Conservation (phyloP, 1,284 basidiomycete genomes). For the Irpex sp. region DNA sequence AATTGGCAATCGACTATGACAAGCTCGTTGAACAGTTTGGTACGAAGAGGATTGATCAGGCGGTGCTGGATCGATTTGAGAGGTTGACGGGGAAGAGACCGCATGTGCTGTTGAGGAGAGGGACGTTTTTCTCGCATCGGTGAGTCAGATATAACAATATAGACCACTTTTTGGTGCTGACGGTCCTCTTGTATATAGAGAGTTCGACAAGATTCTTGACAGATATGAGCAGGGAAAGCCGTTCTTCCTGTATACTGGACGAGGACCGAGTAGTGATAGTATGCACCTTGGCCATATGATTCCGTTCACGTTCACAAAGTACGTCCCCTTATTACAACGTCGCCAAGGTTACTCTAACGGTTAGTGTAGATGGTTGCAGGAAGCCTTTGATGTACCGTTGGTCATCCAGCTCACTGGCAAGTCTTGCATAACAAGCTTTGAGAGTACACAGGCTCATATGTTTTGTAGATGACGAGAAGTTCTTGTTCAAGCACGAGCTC, state of each 20-base stretch:
- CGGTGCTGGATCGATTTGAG: constrained; percentile 88
- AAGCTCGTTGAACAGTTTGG: constrained; percentile 95
- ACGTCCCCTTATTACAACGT: constrained; percentile 24
- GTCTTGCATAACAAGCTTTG: constrained; percentile 12
- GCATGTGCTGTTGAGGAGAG: constrained; percentile 88
- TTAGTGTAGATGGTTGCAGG: constrained; percentile 83
- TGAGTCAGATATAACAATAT: constrained; percentile 31
- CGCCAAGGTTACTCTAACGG: background rate
- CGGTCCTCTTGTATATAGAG: constrained; percentile 44
- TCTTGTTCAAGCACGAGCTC: constrained; percentile 94
- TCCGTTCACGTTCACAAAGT: constrained; percentile 98
- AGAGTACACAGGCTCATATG: background rate
- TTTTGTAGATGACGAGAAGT: constrained; percentile 92
- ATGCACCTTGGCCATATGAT: constrained; percentile 99
- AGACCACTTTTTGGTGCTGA: background rate
- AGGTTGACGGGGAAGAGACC: constrained; percentile 86
- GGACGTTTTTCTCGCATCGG: constrained; percentile 99
- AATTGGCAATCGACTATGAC: constrained; percentile 93
- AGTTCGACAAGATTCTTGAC: constrained; percentile 92
- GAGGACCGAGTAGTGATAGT: constrained; percentile 94
- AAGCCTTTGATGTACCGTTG: constrained; percentile 92
- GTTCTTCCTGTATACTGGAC: constrained; percentile 97
- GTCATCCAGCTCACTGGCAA: constrained; percentile 92
- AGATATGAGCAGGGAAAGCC: constrained; percentile 96
- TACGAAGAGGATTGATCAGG: constrained; percentile 76